Evolutionary conservation across 495 filamentous ascomycete genomes (phyloP), one percentile per base, ranked within the genome.

Genomic region (Penicillium lagena): DNA sequence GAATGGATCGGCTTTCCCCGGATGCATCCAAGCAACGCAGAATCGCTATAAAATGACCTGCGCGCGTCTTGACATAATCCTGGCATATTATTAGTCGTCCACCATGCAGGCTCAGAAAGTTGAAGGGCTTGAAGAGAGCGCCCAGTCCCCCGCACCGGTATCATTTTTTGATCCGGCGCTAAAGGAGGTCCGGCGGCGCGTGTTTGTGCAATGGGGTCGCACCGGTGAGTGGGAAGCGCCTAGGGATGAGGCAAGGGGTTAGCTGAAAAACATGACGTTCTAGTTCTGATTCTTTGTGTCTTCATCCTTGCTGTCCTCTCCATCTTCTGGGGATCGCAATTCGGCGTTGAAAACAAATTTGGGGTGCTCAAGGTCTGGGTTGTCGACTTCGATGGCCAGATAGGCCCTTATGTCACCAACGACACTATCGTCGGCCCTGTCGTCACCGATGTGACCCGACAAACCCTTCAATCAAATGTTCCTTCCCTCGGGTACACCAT

Each of bases 361-460:
- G 60, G 60, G 1, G 53, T 56, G 0, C 63, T 86, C 11, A 67
- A 61, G 4, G 68, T 85, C n/a, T 77, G 67, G 55, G 75, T 86
- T 0, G 81, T 86, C 37, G 80, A 86, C 52, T 84, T 85, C 47
- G 83, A 86, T 51, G 73, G 71, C 9, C 63, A 75, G 44, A 60
- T 76, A 7, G 65, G 72, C 9, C 77, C 79, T 13, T 81, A 80
- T 47, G 39, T 46, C 12, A 59, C 51, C 36, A 60, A 64, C 29
- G 54, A 69, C 28, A 66, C 79, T 0, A 50, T 85, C 11, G 68
- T 86, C 17, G 82, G 82, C 1, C 80, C 80, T 1, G 58, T 67
- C 12, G 65, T 83, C 7, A 73, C 64, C 9, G 48, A 70, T n/a
- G 52, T 55, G 0, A 67, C 70, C 2, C 50, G 70, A 12, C 44